These are phyloP conservation scores for Leishmania martiniquensis DNA, from an alignment of 208 protist genomes.

Conservation along the genomic window DNA sequence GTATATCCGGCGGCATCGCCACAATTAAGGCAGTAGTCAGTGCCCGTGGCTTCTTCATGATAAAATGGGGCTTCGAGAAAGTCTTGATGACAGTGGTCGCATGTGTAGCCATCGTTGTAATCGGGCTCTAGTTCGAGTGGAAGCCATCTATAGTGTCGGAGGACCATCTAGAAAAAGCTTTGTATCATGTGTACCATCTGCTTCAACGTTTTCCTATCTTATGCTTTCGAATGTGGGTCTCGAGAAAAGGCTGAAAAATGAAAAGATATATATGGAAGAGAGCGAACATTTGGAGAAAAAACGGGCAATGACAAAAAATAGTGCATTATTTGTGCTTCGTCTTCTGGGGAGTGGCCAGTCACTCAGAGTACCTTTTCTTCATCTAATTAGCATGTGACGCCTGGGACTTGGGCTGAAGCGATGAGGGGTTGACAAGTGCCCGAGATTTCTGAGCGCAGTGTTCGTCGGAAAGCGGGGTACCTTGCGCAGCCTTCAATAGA, in stretches of 20 bases:
- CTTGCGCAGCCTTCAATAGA: not conserved
- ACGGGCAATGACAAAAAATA: not conserved
- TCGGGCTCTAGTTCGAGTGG: slow-evolving; percentile 39
- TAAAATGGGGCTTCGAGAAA: slow-evolving; percentile 41
- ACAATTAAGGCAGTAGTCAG: slow-evolving; percentile 45
- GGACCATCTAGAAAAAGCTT: slow-evolving; percentile 33
- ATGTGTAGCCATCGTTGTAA: slow-evolving; percentile 50
- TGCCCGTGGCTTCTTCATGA: slow-evolving; percentile 35
- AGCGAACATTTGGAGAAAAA: not conserved
- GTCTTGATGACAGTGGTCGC: slow-evolving; percentile 38
- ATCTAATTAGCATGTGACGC: no score
- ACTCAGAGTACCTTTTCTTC: no score
- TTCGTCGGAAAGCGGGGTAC: not conserved
- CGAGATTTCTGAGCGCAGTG: not conserved
- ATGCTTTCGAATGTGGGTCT: not conserved
- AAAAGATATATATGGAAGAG: no score
- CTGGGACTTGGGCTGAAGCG: no score
- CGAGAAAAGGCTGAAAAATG: not conserved
- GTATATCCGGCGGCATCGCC: slow-evolving; percentile 28
- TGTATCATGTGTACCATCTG: not conserved
- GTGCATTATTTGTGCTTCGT: no score
- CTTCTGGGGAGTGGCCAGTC: no score
- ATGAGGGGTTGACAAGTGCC: not conserved
- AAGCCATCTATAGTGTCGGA: slow-evolving; percentile 45
- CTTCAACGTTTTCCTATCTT: not conserved